Percentiles rank a stretch among this genome's conserved stretches.
These are phyloP conservation scores for Gliomastix tumulicola DNA, from an alignment of 2,329 filamentous ascomycete genomes.

Conservation along the genomic window DNA sequence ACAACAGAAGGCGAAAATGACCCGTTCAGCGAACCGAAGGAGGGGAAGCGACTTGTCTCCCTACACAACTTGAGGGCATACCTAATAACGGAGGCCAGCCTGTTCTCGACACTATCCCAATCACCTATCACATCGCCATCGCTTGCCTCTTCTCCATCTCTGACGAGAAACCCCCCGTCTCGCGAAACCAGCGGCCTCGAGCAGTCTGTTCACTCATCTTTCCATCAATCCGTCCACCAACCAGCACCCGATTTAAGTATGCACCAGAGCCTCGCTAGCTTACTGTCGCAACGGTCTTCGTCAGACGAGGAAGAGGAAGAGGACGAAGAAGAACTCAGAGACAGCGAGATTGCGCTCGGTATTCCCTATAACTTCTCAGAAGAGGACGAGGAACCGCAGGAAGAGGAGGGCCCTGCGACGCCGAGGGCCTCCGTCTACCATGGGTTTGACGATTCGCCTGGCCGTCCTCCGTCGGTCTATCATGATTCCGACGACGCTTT, in stretches of 20 bases:
- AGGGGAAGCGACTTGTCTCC: slow-evolving; percentile 59
- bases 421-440: slow-evolving; percentile 45
- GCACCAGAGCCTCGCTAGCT: neutral
- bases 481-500: slow-evolving; percentile 4
- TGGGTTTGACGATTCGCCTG: slow-evolving; percentile 17
- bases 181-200: slow-evolving; percentile 15
- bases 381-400: slow-evolving; percentile 26
- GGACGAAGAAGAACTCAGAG: slow-evolving; percentile 15
- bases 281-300: no score
- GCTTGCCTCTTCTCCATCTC: slow-evolving; percentile 43
- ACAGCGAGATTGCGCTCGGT: slow-evolving; percentile 49
- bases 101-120: slow-evolving; percentile 53
- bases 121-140: slow-evolving; percentile 46
- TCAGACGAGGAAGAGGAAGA: no score
- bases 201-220: neutral
- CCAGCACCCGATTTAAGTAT: no score
- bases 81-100: slow-evolving; percentile 60
- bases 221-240: no score
- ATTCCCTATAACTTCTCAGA: slow-evolving; percentile 46
- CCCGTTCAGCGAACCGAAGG: slow-evolving; percentile 25
- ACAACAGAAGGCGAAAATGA: no score
- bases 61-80: slow-evolving; percentile 58
- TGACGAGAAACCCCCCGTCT: slow-evolving; percentile 26
- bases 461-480: no score
- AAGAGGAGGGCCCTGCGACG: slow-evolving; percentile 35